Conservation (phyloP, 169 alveolate genomes). For the Perkinsus olseni region DNA sequence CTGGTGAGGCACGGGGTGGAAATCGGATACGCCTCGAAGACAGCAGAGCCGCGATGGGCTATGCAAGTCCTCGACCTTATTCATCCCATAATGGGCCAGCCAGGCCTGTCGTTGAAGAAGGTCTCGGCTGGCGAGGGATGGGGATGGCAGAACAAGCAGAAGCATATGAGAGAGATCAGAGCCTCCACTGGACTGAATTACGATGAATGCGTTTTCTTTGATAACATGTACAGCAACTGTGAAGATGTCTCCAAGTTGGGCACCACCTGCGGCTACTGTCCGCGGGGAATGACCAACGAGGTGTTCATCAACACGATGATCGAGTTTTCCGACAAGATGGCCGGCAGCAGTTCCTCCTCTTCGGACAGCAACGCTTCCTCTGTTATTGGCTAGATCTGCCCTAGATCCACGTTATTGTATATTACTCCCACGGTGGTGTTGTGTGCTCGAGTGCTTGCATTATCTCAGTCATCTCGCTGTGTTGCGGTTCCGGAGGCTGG, state of each 20-base stretch:
- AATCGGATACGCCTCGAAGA: neutral
- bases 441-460: neutral
- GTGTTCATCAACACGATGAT: neutral
- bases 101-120: neutral
- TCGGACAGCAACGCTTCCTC: neutral
- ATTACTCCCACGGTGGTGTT: neutral
- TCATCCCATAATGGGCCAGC: neutral
- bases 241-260: neutral
- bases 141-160: neutral
- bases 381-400: neutral
- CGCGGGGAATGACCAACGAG: neutral
- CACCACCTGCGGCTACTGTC: neutral
- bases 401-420: neutral
- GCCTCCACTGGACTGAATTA: neutral
- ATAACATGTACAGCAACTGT: neutral
- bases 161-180: neutral
- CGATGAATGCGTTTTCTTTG: neutral
- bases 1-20: neutral
- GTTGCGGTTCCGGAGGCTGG: neutral
- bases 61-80: neutral
- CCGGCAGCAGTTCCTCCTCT: neutral
- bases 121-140: neutral
- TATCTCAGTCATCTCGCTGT: neutral
- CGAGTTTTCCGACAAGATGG: neutral
- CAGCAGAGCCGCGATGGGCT: neutral